These are phyloP conservation scores for Ceratobasidium theobromae DNA, from an alignment of 1,284 basidiomycete species.

Conservation along the genomic window DNA sequence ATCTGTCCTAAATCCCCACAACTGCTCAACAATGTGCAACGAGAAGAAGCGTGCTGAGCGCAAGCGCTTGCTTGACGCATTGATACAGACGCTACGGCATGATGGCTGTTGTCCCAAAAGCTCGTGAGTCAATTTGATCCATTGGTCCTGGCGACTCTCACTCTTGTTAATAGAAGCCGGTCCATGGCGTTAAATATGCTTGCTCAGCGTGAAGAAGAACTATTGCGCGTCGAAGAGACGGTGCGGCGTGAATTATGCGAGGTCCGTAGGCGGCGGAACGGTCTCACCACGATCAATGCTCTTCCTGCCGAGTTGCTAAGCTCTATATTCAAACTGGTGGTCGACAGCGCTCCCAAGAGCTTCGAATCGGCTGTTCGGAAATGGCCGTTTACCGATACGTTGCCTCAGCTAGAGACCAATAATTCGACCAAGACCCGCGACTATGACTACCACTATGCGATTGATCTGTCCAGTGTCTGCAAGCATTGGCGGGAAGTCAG, in stretches of 20 bases:
- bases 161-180: neutral
- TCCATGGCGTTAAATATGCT: slow-evolving; percentile 1
- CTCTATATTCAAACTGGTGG: slow-evolving; percentile 11
- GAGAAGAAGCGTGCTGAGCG: slow-evolving; percentile 14
- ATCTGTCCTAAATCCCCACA: neutral
- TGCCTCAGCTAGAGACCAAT: slow-evolving; percentile 6
- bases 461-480: slow-evolving; percentile 6
- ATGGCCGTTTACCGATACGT: slow-evolving; percentile 12
- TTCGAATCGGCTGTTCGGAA: slow-evolving; percentile 9
- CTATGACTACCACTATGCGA: slow-evolving; percentile 21
- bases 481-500: slow-evolving; percentile 21
- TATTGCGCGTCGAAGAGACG: slow-evolving; percentile 13
- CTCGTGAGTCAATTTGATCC: slow-evolving; percentile 18
- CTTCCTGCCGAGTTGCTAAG: slow-evolving; percentile 10
- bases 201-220: slow-evolving; percentile 17
- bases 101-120: slow-evolving; percentile 16
- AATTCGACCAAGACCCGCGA: neutral
- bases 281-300: slow-evolving; percentile 1
- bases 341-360: slow-evolving; percentile 26
- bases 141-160: neutral
- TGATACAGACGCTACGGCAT: slow-evolving; percentile 12
- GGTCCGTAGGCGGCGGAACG: slow-evolving; percentile 11
- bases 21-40: slow-evolving; percentile 12
- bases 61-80: slow-evolving; percentile 8
- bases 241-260: slow-evolving; percentile 13